A percentile compares a stretch with the other conserved stretches of the same genome.
These are phyloP conservation scores for Piper longum DNA, from an alignment of 164 flowering plant genomes.

Conservation along the genomic window DNA sequence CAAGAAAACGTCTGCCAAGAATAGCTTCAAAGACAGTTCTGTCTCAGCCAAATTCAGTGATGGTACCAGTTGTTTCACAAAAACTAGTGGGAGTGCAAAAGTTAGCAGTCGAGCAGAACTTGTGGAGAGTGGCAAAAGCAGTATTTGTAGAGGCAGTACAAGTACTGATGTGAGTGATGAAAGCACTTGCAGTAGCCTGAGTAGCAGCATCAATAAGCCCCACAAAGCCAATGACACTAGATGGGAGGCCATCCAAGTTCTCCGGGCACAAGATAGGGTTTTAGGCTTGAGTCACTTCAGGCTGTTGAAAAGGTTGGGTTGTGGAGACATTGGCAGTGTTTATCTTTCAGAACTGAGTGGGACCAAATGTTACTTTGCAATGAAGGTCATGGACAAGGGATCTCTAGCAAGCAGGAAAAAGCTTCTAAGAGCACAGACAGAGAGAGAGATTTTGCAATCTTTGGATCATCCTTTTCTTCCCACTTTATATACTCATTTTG, in stretches of 20 bases:
- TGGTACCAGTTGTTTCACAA: conserved; percentile 44
- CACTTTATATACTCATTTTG: conserved; percentile 65
- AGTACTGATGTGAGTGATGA: conserved; percentile 81
- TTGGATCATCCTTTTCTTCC: conserved; percentile 88
- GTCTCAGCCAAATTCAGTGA: conserved; percentile 62
- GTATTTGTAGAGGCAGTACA: conserved; percentile 71
- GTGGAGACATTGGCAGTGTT: conserved; percentile 95
- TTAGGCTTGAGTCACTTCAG: conserved; percentile 74
- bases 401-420: conserved; percentile 71
- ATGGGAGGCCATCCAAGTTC: conserved; percentile 84
- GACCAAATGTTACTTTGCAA: conserved; percentile 67
- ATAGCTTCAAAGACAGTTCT: conserved; percentile 44
- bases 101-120: conserved; percentile 45
- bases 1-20: conserved; percentile 37
- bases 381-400: conserved; percentile 84
- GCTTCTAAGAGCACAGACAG: conserved; percentile 81
- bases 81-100: conserved; percentile 63
- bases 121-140: conserved; percentile 77
- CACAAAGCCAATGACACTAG: conserved; percentile 75
- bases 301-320: conserved; percentile 67
- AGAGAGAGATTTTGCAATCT: conserved; percentile 69
- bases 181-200: conserved; percentile 73
- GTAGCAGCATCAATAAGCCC: conserved; percentile 65
- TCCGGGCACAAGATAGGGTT: conserved; percentile 55
- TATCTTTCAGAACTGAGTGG: conserved; percentile 77